These are phyloP conservation scores for Lyophyllum shimeji DNA, from an alignment of 768 basidiomycete genomes.

Conservation along the genomic window DNA sequence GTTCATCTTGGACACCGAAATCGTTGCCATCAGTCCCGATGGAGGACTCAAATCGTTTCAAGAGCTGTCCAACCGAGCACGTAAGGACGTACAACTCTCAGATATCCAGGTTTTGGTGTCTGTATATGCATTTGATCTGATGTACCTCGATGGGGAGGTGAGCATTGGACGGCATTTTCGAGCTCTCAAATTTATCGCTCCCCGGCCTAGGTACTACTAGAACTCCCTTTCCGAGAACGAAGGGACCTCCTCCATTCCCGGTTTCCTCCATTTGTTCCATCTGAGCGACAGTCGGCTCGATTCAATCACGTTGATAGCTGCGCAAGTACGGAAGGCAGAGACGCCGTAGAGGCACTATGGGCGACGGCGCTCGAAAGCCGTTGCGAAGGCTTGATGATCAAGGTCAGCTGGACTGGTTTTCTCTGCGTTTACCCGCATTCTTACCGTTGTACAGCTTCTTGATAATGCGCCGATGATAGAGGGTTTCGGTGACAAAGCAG, in stretches of 20 bases:
- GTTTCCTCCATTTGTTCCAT: conserved; percentile 55
- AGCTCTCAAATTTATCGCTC: conserved; percentile 3
- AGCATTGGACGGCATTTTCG: conserved; percentile 23
- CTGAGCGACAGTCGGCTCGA: conserved; percentile 48
- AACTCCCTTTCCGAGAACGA: conserved; percentile 67
- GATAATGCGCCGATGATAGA: conserved; percentile 50
- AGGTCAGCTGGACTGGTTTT: conserved; percentile 45
- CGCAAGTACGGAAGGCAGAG: conserved; percentile 60
- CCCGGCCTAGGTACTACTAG: conserved; percentile 58
- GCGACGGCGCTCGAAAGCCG: conserved; percentile 69
- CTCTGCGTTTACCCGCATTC: neutral
- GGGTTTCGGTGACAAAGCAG: conserved; percentile 25
- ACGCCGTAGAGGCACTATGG: conserved; percentile 76
- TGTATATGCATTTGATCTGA: conserved; percentile 87
- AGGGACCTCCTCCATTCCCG: conserved; percentile 58
- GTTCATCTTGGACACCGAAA: conserved; percentile 84
- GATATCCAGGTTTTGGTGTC: conserved; percentile 79
- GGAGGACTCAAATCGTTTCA: conserved; percentile 79
- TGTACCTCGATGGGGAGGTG: conserved; percentile 82
- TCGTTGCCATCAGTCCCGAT: conserved; percentile 75
- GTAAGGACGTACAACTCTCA: conserved; percentile 75
- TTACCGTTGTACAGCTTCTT: conserved; percentile 49
- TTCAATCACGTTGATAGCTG: conserved; percentile 76
- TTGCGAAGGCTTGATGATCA: conserved; percentile 94
- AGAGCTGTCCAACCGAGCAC: conserved; percentile 79